Conservation (phyloP, 768 basidiomycete genomes). For the Xerocomellus intermedius region DNA sequence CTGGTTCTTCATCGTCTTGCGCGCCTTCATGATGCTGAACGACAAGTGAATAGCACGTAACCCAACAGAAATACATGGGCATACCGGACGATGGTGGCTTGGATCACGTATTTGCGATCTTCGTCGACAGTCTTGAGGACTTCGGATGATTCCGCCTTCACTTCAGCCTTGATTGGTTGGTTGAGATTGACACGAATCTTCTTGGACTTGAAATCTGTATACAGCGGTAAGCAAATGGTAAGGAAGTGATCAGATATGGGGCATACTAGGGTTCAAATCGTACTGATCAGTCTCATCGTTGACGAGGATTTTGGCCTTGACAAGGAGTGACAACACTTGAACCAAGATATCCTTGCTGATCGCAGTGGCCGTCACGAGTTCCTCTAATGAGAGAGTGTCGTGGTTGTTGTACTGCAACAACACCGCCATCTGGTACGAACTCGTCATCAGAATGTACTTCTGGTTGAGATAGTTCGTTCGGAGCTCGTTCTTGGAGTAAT, state of each 20-base stretch:
- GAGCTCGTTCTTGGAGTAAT: constrained; percentile 95
- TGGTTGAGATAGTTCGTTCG: constrained; percentile 90
- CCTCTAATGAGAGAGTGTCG: constrained; percentile 80
- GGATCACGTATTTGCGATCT: constrained; percentile 94
- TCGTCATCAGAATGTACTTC: constrained; percentile 96
- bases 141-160: constrained; percentile 85
- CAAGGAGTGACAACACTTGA: constrained; percentile 59
- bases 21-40: constrained; percentile 87
- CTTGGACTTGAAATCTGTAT: constrained; percentile 82
- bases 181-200: constrained; percentile 92
- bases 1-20: constrained; percentile 95
- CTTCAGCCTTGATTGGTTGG: constrained; percentile 90
- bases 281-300: constrained; percentile 89
- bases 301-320: constrained; percentile 87
- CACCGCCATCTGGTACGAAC: constrained; percentile 94
- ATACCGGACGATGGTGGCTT: constrained; percentile 87
- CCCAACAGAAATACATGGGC: background rate
- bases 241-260: background rate
- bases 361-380: constrained; percentile 75
- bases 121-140: constrained; percentile 95
- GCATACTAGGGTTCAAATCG: constrained; percentile 80
- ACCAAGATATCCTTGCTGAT: constrained; percentile 79
- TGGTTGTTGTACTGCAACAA: constrained; percentile 90
- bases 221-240: background rate
- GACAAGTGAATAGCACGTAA: background rate